Base-by-base conservation (phyloP, 768 basidiomycete genomes). In the Leccinum rimulosum region DNA sequence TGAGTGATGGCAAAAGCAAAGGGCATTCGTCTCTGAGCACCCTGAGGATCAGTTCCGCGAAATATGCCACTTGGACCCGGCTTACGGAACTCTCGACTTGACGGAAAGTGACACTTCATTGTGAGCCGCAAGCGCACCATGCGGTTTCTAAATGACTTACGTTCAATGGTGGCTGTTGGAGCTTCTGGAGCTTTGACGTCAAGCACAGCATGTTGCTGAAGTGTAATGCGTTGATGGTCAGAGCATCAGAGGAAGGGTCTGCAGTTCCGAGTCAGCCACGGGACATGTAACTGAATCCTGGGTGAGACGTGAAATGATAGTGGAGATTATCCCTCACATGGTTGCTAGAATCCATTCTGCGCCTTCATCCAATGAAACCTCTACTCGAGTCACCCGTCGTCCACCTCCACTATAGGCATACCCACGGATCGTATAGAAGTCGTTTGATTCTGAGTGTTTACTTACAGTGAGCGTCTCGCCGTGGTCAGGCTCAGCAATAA, bases 321-420 rank as follows among this genome's bases (percentile, higher is more conserved):
- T 19, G 14, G 6, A 4, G 11, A 48, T 22, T 15, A 22, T n/a
- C 6, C 12, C 67, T 15, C 55, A 75, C 75, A 81, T 69, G n/a
- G 65, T 64, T 6, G 79, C 77, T 15, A 84, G 70, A 8, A 50
- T 59, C 85, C 85, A 87, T 1, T 75, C 74, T 17, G 57, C 57
- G 1, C 84, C 85, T 25, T 82, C 77, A 60, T 87, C 83, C 8
- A 82, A 63, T 7, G 83, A 82, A 43, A 86, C 55, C 60, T 88
- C 85, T 28, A 86, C 81, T 15, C 85, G 77, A 4, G 79, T 80
- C 19, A 88, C 74, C 17, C 84, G 75, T 8, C 82, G 75, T 4
- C 85, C 85, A 6, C 85, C 84, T 11, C 86, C 86, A 27, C 78
- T 74, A 66, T 87, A 88, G 3, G 85, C 85, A 56, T 86, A 87